These are phyloP conservation scores for Zygoascus flipseniorum DNA, from an alignment of 805 yeast genomes.

Conservation along the genomic window DNA sequence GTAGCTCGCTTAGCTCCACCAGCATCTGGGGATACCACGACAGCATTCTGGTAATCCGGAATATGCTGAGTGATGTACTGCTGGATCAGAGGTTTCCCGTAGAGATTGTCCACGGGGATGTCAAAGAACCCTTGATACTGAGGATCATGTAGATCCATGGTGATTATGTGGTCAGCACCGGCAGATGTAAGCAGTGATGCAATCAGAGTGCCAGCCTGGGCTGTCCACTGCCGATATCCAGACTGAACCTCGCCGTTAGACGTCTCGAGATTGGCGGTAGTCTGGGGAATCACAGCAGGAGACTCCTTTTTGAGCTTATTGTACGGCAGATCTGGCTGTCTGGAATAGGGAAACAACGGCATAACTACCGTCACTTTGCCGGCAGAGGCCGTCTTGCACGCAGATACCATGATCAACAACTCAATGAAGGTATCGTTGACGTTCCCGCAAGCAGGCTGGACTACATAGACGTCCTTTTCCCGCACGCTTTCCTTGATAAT, in stretches of 20 bases:
- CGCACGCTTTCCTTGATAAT: conserved; percentile 82
- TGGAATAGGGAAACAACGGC: conserved; percentile 90
- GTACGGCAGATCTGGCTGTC: conserved; percentile 92
- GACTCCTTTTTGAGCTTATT: conserved; percentile 27
- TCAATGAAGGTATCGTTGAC: conserved; percentile 85
- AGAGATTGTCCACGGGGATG: conserved; percentile 90
- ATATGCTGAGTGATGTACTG: conserved; percentile 72
- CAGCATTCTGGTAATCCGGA: conserved; percentile 75
- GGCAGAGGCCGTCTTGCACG: conserved; percentile 88
- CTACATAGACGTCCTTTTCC: conserved; percentile 89
- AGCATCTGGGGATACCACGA: conserved; percentile 94
- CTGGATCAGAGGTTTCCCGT: conserved; percentile 79
- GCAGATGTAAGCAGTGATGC: conserved; percentile 84
- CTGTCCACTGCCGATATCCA: conserved; percentile 90
- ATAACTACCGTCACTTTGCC: conserved; percentile 80
- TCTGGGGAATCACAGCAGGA: background rate
- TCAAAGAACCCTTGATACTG: conserved; percentile 97
- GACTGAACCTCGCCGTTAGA: background rate
- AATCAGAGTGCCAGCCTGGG: conserved; percentile 87
- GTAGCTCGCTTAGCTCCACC: conserved; percentile 99
- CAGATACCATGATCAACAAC: conserved; percentile 74
- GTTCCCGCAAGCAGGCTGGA: conserved; percentile 80
- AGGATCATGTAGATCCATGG: conserved; percentile 97
- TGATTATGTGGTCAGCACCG: conserved; percentile 93
- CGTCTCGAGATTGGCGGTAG: background rate